Conservation (phyloP, 2,329 filamentous ascomycete genomes). For the Neophaeococcomyces mojaviensis region DNA sequence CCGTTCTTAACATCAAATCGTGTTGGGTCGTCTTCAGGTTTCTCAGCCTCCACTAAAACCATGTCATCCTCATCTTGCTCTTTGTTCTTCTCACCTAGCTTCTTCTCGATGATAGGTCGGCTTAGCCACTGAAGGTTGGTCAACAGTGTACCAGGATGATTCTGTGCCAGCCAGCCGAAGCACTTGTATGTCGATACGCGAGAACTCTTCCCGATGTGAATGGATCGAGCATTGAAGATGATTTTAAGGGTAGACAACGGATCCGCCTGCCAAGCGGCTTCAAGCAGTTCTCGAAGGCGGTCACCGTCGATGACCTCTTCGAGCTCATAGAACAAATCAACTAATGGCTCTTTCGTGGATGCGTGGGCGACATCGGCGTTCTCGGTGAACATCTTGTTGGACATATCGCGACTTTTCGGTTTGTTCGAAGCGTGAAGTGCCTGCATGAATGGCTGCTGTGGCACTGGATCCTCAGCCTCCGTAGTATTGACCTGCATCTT, state of each 20-base stretch:
- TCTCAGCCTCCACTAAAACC: slow-evolving; percentile 25
- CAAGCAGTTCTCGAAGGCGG: slow-evolving; percentile 36
- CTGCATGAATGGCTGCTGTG: slow-evolving; percentile 7
- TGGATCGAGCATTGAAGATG: slow-evolving; percentile 55
- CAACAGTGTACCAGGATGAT: slow-evolving; percentile 49
- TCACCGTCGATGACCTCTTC: slow-evolving; percentile 33
- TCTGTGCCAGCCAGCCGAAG: slow-evolving; percentile 49
- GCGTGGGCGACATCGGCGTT: slow-evolving; percentile 45
- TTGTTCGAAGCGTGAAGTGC: neutral
- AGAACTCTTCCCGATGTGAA: slow-evolving; percentile 52
- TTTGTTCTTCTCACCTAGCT: slow-evolving; percentile 33
- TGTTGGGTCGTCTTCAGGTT: slow-evolving; percentile 27
- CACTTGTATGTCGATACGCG: slow-evolving; percentile 44
- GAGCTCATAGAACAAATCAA: slow-evolving; percentile 51
- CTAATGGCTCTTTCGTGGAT: slow-evolving; percentile 40
- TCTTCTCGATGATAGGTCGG: slow-evolving; percentile 49
- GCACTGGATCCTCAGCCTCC: neutral
- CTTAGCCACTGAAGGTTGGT: slow-evolving; percentile 50
- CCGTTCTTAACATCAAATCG: slow-evolving; percentile 40
- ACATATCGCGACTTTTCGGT: slow-evolving; percentile 10
- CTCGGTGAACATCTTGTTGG: slow-evolving; percentile 46
- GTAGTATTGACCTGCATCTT: neutral
- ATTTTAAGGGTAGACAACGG: slow-evolving; percentile 47
- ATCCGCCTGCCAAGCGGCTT: slow-evolving; percentile 45
- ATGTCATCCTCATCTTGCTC: slow-evolving; percentile 31